Evolutionary conservation across 108 stramenopile genomes (phyloP), one percentile per base, ranked within the genome.

Genomic region (Epithemia pelagica): DNA sequence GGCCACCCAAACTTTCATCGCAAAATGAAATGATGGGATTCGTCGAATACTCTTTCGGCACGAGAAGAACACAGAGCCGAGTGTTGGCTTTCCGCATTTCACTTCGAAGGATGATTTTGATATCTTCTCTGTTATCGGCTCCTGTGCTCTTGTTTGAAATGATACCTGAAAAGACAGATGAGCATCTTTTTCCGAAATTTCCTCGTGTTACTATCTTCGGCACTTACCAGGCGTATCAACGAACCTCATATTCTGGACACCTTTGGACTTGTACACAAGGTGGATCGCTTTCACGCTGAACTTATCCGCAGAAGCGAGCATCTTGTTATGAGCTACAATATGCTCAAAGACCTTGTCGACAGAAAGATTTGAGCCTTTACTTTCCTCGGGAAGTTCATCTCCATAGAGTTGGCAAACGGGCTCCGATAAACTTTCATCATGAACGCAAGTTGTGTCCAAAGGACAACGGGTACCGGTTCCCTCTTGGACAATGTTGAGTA

Each of bases 391-490:
- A 57, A 89, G 74, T 59, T 89, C 87, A 26, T 71, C 54, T 23
- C 88, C 88, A 62, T 65, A 63, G 0, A 89, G 74, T 54, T 84
- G 81, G 59, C 88, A 89, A 0, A 54, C 28, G 18, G 88, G 84
- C 30, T 68, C 69, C 15, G 24, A 30, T 10, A 59, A 52, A 8
- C 61, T 62, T 46, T 56, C 62, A 53, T 86, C 88, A 60, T 89
- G 85, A 56, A 86, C 84, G 58, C 88, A 89, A 26, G 88, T 89
- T 0, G 83, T 80, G 64, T 89, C 88, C 29, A 89, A 72, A 21
- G 88, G 85, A 68, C 88, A 89, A 21, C 88, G 67, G 32, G 88
- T 89, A 31, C 88, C 88, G 1, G 88, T 89, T 5, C 88, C 88
- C 72, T 84, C 81, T 62, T 89, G 88, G 1, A 89, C 81, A 32